phyloP scores from a whole-genome alignment of 1,139 yeast species.

The Protomyces arabidopsidicola region DNA sequence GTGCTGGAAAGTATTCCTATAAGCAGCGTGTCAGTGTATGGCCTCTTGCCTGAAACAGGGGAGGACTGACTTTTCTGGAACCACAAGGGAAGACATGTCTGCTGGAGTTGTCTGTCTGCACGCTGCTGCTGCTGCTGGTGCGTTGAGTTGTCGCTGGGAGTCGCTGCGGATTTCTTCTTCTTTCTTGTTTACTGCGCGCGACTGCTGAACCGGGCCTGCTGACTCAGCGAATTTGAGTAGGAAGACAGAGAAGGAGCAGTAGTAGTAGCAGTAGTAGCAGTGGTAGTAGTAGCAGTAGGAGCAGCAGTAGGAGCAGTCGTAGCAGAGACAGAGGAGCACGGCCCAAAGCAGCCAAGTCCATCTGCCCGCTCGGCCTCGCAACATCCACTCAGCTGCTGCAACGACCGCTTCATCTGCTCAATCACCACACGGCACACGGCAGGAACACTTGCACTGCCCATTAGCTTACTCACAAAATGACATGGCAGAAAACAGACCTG shows the following conservation, averaged over 20 bases:
- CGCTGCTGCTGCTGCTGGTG: not conserved
- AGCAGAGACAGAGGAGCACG: no score
- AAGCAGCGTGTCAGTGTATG: conserved; percentile 6
- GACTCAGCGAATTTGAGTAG: no score
- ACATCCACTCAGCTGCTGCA: not conserved
- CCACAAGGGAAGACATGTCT: conserved; percentile 32
- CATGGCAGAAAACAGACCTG: not conserved
- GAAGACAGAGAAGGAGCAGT: no score
- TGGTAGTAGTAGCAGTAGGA: no score
- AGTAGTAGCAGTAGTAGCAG: no score
- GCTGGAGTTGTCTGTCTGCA: not conserved
- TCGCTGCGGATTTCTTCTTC: not conserved
- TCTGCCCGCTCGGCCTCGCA: not conserved
- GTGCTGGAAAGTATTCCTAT: conserved; percentile 67
- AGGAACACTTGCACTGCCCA: not conserved
- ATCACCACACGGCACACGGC: not conserved
- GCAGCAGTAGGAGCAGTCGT: no score
- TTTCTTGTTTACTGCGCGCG: not conserved
- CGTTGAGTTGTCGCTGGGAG: not conserved
- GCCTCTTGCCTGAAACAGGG: conserved; percentile 2
- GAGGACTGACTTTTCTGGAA: conserved; percentile 27
- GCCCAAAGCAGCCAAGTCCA: no score
- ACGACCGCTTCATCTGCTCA: not conserved
- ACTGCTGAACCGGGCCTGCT: no score
- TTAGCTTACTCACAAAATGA: not conserved